Base-by-base conservation (phyloP, 306 rosid species). In the Benincasa hispida region DNA sequence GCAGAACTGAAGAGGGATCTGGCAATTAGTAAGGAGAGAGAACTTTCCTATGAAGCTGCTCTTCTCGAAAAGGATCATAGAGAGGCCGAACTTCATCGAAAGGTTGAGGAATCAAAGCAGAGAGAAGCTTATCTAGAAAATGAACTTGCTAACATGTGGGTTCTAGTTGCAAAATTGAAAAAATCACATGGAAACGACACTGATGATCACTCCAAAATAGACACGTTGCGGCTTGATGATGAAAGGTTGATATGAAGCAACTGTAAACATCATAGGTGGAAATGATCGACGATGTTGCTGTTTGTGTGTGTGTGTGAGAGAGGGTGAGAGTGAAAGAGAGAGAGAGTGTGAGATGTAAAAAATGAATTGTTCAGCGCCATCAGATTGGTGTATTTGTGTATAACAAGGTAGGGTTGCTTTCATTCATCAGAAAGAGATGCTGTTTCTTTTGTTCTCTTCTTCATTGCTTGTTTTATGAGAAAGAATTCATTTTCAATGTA, bases 71-170 rank as follows among this genome's bases (percentile, higher is more conserved):
- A 84, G 87, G 93, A 90, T 58, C 90, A 88, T 72, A 87, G 80
- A 81, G 99, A 92, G 85, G 88, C 81, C 30, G 98, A 88, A 79
- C 96, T 92, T 81, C 96, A 88, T 30, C 81, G 81, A 62, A 95
- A 78, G 86, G 74, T 92, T 2, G 99, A 92, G 87, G 99, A 95
- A 84, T 90, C 97, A 54, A 95, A 90, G 86, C 95, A 95, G 76
- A 88, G 93, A 77, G 99, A 95, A 83, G 97, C 95, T 22, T 92
- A 88, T 70, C 82, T 95, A 72, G 99, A 95, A 88, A 92, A 95
- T 76, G 99, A 95, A 82, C 96, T 95, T 15, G 98, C 98, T 68
- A 92, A 90, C 84, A 95, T 95, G 99, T 95, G 99, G 99, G 91
- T 95, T 85, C 93, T 92, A 54, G 99, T 95, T 80, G 96, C 99